Percentiles rank a stretch among this genome's conserved stretches.
Conservation (phyloP, 1,284 basidiomycete genomes). For the Ustanciosporium gigantosporum region DNA sequence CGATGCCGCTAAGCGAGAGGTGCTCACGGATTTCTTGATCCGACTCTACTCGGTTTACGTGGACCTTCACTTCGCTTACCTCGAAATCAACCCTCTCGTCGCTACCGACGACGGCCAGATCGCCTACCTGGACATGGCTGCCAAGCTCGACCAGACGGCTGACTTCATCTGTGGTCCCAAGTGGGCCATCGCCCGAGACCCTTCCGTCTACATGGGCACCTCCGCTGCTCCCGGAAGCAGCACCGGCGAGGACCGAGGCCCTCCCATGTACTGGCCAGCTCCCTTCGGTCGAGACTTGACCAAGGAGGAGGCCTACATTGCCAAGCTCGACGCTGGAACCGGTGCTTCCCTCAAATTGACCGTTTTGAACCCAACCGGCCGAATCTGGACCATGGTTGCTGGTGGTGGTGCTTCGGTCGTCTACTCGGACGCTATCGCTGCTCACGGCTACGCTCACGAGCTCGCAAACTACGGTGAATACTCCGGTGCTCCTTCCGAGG, state of each 20-base stretch:
- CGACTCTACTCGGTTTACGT: conserved; percentile 97
- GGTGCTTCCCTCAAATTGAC: conserved; percentile 98
- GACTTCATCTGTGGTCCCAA: conserved; percentile 98
- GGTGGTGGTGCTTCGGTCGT: conserved; percentile 79
- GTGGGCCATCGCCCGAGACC: conserved; percentile 95
- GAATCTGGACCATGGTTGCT: conserved; percentile 99
- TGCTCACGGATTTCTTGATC: conserved; percentile 75
- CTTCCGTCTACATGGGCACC: conserved; percentile 70
- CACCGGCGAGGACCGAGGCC: conserved; percentile 67
- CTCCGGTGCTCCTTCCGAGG: conserved; percentile 96
- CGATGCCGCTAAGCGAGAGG: conserved; percentile 49
- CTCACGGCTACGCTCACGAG: conserved; percentile 93
- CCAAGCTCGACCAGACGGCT: conserved; percentile 95
- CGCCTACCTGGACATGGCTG: conserved; percentile 98
- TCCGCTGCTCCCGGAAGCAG: conserved; percentile 61
- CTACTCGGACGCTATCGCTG: conserved; percentile 88
- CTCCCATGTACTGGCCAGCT: conserved; percentile 95
- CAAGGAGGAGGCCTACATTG: conserved; percentile 98
- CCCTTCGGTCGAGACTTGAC: conserved; percentile 98
- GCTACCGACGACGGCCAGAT: conserved; percentile 85
- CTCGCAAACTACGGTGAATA: conserved; percentile 99
- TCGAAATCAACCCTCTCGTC: conserved; percentile 98
- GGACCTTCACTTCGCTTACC: conserved; percentile 82
- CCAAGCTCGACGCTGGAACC: conserved; percentile 94
- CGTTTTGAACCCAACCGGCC: conserved; percentile 89